Percentiles rank a stretch among this genome's conserved stretches.
Evolutionary conservation across 2,329 filamentous ascomycete species (phyloP).

Genomic region (Neonectria ditissima): DNA sequence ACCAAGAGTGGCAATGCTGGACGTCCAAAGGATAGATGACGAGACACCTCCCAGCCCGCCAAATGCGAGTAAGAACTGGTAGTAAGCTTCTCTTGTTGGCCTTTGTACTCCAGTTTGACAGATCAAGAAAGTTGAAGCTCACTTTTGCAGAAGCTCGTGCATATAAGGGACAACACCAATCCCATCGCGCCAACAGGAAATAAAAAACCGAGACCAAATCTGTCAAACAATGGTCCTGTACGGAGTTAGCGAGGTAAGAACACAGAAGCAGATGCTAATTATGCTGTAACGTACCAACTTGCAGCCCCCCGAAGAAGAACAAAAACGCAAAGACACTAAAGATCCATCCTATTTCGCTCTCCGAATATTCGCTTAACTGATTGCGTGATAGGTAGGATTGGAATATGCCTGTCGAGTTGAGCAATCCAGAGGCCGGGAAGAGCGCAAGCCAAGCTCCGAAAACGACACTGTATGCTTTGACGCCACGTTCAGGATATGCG

Average conservation of each 20-base stretch:
- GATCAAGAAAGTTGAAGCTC: neutral
- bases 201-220: neutral
- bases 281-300: constrained; percentile 61
- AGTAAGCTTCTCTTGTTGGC: constrained; percentile 61
- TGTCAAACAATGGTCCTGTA: constrained; percentile 21
- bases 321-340: constrained; percentile 78
- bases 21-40: constrained; percentile 76
- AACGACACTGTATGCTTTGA: constrained; percentile 11
- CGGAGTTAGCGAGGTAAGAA: neutral
- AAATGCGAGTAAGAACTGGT: constrained; percentile 78
- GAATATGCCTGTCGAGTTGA: constrained; percentile 9
- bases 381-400: constrained; percentile 7
- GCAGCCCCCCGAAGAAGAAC: constrained; percentile 76
- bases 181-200: constrained; percentile 7
- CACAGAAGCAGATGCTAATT: too few species aligned
- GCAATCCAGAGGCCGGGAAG: constrained; percentile 14
- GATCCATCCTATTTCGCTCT: constrained; percentile 69
- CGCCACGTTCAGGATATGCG: constrained; percentile 6
- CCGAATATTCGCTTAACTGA: constrained; percentile 2
- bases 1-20: constrained; percentile 73
- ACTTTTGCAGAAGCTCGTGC: constrained; percentile 14
- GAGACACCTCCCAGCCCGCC: constrained; percentile 74
- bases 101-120: neutral
- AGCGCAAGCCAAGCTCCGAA: constrained; percentile 11
- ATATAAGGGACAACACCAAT: constrained; percentile 9